These are phyloP conservation scores for Hanseniaspora sp. DNA, from an alignment of 1,139 yeast genomes.

Conservation along the genomic window DNA sequence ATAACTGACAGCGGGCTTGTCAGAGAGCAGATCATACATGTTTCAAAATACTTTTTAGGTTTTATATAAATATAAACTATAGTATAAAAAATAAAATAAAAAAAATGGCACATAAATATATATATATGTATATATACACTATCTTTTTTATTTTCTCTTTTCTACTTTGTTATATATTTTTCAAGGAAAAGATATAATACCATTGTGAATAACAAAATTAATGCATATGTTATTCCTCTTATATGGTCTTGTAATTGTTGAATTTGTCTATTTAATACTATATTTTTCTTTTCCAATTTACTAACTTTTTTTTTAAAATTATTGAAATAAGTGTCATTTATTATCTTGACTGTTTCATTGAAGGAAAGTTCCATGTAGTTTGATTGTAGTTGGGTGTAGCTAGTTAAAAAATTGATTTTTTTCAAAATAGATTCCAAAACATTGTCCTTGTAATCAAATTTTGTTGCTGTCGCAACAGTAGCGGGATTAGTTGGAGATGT, in stretches of 20 bases:
- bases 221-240: not conserved
- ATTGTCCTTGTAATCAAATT: constrained; percentile 3
- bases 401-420: constrained; percentile 7
- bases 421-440: constrained; percentile 9
- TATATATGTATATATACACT: not conserved
- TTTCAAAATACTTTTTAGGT: constrained; percentile 8
- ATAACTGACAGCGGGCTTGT: not conserved
- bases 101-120: not conserved
- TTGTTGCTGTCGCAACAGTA: not conserved
- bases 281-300: not conserved
- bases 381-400: constrained; percentile 6
- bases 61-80: not conserved
- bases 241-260: not conserved
- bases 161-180: not conserved
- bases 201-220: not conserved
- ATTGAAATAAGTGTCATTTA: constrained; percentile 4
- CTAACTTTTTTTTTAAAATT: constrained; percentile 6
- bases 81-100: not conserved
- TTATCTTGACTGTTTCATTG: constrained; percentile 11
- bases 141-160: no score
- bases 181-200: not conserved
- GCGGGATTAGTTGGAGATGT: not conserved
- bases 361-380: constrained; percentile 11
- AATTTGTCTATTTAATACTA: not conserved
- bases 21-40: constrained; percentile 5